Base-by-base conservation (phyloP, 1,284 basidiomycete species). In the Trametes sp. region DNA sequence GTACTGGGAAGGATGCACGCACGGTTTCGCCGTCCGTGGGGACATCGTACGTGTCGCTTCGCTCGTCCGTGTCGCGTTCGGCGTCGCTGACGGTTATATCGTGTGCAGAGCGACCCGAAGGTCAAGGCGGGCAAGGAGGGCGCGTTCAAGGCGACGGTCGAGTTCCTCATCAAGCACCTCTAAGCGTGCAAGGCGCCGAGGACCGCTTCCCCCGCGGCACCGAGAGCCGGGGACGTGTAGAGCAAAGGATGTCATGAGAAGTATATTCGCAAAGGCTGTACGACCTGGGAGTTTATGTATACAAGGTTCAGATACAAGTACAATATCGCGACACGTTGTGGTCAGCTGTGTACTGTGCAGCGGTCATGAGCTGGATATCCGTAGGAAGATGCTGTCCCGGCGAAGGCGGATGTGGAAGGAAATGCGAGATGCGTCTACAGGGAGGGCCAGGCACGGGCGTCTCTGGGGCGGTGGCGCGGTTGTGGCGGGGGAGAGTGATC, bases 1-100 rank as follows among this genome's bases (percentile, higher is more conserved):
- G 54, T 77, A 82, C 73, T 84, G 78, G 71, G 69, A 73, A 2
- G 81, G 82, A 0, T 82, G 80, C 57, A 71, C 67, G 1, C 87
- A 89, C 70, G 87, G 87, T 1, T 88, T 88, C 69, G 79, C 84
- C 7, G 77, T 72, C 45, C 74, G 74, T 52, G 76, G 76, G 28
- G 76, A 78, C 60, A 65, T 78, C 44, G 76, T 76, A 59, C 53
- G 72, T 71, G 11, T 24, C 16, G n/a, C n/a, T n/a, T 4, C 24
- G 19, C 16, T 31, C 14, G 9, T 4, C 21, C 19, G 23, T 14
- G 4, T 19, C 13, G n/a, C n/a, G 24, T 23, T 16, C n/a, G 23
- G 7, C 42, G 23, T 38, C 16, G 28, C 52, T 33, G n/a, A 48
- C 16, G 9, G 2, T 13, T 42, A 21, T 46, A 8, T 19, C 21